phyloP scores from a whole-genome alignment of 306 rosid species.

The Cotoneaster glaucophyllus region DNA sequence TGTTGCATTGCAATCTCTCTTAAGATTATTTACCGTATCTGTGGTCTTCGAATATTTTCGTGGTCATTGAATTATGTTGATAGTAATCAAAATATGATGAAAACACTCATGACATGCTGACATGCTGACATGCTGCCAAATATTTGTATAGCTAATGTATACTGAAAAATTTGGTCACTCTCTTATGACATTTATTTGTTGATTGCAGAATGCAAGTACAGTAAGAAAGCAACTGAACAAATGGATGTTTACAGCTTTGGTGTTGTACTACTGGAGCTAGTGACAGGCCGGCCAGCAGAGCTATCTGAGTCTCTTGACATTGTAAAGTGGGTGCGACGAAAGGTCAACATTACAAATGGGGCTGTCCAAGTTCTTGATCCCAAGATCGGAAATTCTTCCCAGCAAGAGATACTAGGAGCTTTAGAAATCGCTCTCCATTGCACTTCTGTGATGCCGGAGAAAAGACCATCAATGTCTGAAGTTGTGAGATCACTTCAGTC shows the following conservation, averaged over 20 bases:
- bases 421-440: constrained; percentile 74
- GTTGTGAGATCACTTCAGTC: constrained; percentile 67
- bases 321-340: constrained; percentile 89
- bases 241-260: constrained; percentile 88
- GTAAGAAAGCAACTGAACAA: constrained; percentile 65
- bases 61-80: background rate
- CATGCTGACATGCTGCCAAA: background rate
- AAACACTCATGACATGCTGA: background rate
- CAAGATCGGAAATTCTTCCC: constrained; percentile 40
- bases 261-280: constrained; percentile 78
- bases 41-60: background rate
- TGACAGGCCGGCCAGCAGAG: constrained; percentile 72
- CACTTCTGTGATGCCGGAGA: constrained; percentile 88
- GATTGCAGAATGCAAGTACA: constrained; percentile 73
- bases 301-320: constrained; percentile 58
- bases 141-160: no score
- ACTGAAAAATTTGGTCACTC: background rate
- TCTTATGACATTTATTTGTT: background rate
- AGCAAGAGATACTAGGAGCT: constrained; percentile 55
- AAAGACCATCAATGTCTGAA: constrained; percentile 75
- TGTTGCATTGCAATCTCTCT: background rate
- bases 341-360: constrained; percentile 81
- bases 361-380: constrained; percentile 66
- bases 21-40: background rate
- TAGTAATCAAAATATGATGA: background rate